phyloP scores from a whole-genome alignment of 2,329 filamentous ascomycete species.

The Arthrobotrys megalospora region DNA sequence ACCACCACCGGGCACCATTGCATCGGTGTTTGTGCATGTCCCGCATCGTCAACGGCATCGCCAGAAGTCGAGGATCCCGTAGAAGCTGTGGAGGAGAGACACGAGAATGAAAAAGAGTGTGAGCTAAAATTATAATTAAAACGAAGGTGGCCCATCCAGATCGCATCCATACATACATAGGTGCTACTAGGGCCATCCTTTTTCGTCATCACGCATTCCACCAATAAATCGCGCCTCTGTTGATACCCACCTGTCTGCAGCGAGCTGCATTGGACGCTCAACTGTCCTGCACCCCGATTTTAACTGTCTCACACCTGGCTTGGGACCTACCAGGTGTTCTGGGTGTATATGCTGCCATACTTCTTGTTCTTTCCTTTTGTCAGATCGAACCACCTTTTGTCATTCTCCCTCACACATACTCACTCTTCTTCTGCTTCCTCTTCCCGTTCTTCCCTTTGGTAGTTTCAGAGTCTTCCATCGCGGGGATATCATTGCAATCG shows the following conservation, averaged over 20 bases:
- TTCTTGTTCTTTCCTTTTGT: conserved; percentile 59
- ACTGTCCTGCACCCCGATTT: conserved; percentile 53
- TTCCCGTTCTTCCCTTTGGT: neutral
- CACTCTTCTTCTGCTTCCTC: neutral
- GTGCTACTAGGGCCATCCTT: conserved; percentile 18
- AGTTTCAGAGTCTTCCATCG: too few species aligned
- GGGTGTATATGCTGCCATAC: conserved; percentile 57
- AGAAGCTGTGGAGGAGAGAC: neutral
- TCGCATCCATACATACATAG: conserved; percentile 20
- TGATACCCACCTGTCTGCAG: conserved; percentile 29
- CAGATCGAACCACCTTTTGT: conserved; percentile 22
- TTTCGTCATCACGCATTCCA: conserved; percentile 61
- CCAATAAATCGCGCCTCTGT: conserved; percentile 58
- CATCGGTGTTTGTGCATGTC: neutral
- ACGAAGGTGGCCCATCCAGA: conserved; percentile 14
- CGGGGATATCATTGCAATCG: neutral
- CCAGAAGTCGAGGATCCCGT: neutral
- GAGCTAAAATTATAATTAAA: conserved; percentile 27
- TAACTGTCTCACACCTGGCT: conserved; percentile 52
- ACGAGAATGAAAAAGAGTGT: neutral
- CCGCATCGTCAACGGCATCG: neutral
- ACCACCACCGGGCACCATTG: neutral
- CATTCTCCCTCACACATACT: neutral
- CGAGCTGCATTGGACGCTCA: conserved; percentile 37
- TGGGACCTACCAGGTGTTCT: conserved; percentile 35